A percentile compares a stretch with the other conserved stretches of the same genome.
phyloP scores from a whole-genome alignment of 2,329 filamentous ascomycete genomes.

The Cadophora malorum region DNA sequence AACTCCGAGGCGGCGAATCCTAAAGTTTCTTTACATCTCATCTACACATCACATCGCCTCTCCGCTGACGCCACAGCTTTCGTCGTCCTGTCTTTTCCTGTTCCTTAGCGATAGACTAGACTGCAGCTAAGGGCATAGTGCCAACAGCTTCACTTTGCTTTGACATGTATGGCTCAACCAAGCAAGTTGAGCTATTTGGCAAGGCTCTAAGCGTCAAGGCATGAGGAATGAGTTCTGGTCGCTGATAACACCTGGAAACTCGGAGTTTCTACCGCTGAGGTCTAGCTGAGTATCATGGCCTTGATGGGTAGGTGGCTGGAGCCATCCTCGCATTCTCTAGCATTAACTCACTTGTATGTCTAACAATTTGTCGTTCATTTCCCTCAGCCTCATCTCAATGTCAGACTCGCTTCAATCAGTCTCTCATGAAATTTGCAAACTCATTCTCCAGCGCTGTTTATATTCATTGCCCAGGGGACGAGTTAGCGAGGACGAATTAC shows the following conservation, averaged over 20 bases:
- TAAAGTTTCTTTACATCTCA: not conserved
- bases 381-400: not conserved
- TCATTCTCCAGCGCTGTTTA: not conserved
- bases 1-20: not conserved
- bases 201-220: constrained; percentile 1
- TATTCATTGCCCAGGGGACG: not conserved
- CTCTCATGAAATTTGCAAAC: no score
- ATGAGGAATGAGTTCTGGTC: not conserved
- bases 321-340: not conserved
- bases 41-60: not conserved
- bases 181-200: not conserved
- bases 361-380: not conserved
- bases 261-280: not conserved
- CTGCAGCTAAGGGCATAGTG: constrained; percentile 9
- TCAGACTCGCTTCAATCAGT: no score
- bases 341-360: not conserved
- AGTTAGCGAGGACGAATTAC: not conserved
- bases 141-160: not conserved
- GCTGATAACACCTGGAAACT: constrained; percentile 3
- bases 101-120: not conserved
- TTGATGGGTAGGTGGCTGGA: not conserved
- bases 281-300: not conserved
- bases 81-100: not conserved
- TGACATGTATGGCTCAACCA: not conserved
- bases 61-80: constrained; percentile 11